Conservation (phyloP, 306 rosid genomes). For the Casuarina glauca region DNA sequence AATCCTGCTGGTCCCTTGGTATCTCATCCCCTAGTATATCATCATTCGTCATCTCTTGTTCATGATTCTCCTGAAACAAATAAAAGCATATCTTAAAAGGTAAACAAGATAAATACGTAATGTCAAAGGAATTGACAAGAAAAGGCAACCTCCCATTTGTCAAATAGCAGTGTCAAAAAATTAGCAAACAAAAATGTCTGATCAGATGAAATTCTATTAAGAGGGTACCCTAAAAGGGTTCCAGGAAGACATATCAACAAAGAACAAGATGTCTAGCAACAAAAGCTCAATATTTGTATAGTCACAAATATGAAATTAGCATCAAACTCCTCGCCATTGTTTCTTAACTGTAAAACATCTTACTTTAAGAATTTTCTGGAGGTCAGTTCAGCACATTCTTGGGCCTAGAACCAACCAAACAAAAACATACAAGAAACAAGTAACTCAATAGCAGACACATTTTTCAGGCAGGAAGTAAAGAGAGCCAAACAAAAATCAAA, state of each 20-base stretch:
- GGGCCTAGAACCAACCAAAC: neutral
- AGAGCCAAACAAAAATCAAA: neutral
- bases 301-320: neutral
- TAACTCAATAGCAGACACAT: neutral
- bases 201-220: neutral
- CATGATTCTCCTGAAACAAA: slow-evolving; percentile 64
- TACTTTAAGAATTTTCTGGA: neutral
- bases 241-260: neutral
- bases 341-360: neutral
- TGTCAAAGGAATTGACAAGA: neutral
- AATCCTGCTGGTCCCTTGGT: slow-evolving; percentile 88
- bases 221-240: neutral
- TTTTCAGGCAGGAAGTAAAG: neutral
- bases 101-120: slow-evolving; percentile 18
- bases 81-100: slow-evolving; percentile 9
- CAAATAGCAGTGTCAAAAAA: neutral
- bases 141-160: neutral
- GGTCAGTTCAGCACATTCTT: neutral
- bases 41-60: slow-evolving; percentile 81
- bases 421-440: neutral
- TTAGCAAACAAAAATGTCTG: neutral
- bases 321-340: neutral
- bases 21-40: slow-evolving; percentile 98
- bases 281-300: neutral
- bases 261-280: neutral